These are phyloP conservation scores for Dacryopinax spathularia DNA, from an alignment of 768 basidiomycete species.

Conservation along the genomic window DNA sequence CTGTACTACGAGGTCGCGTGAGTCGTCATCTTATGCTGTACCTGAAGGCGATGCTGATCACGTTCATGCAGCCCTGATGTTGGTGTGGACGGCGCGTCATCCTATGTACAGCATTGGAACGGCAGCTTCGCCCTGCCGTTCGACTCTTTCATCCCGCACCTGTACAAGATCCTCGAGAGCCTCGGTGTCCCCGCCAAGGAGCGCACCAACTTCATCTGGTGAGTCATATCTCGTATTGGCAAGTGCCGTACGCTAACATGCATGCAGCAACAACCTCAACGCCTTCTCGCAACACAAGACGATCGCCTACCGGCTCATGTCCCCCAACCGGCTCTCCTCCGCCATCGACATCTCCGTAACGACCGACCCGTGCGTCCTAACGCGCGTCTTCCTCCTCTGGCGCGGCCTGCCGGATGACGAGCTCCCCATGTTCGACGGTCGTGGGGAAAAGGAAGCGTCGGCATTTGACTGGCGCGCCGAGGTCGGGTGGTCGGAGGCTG, in stretches of 20 bases:
- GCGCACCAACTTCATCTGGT: constrained; percentile 72
- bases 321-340: constrained; percentile 61
- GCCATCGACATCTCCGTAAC: constrained; percentile 83
- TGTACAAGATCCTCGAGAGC: constrained; percentile 70
- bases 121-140: constrained; percentile 68
- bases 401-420: constrained; percentile 73
- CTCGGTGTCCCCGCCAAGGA: constrained; percentile 73
- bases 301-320: constrained; percentile 79
- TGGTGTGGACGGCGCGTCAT: constrained; percentile 57
- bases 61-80: constrained; percentile 51
- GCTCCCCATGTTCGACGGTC: constrained; percentile 52
- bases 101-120: constrained; percentile 67
- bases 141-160: constrained; percentile 63
- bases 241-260: constrained; percentile 4
- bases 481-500: constrained; percentile 68
- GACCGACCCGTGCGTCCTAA: constrained; percentile 64
- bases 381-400: constrained; percentile 69
- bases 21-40: constrained; percentile 20
- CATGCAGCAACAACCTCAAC: constrained; percentile 54
- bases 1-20: constrained; percentile 78
- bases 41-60: constrained; percentile 3
- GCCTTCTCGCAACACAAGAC: constrained; percentile 66
- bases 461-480: constrained; percentile 65
- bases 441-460: constrained; percentile 79
- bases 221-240: constrained; percentile 16